Evolutionary conservation across 192 early-diverging fungal species (phyloP).

Genomic region (Coemansia sp.): DNA sequence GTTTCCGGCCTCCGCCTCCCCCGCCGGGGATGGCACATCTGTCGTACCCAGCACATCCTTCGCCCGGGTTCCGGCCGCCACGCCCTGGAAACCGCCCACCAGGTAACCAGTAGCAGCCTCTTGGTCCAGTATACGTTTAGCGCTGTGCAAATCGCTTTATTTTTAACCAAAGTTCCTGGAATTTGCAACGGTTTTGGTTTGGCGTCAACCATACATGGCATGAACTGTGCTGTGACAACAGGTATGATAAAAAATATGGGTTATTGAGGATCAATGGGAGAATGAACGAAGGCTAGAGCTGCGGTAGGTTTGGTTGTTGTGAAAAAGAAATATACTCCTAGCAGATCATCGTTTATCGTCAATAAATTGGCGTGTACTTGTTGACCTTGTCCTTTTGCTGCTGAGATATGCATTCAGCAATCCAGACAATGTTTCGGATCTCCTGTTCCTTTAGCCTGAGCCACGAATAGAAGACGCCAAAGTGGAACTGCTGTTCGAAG

Average conservation of each 20-base stretch:
- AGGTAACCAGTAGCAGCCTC: conserved; percentile 9
- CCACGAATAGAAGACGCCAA: conserved; percentile 92
- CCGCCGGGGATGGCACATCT: conserved; percentile 57
- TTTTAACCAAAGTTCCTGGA: too few relatives aligned
- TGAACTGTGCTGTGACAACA: background rate
- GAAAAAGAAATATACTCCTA: background rate
- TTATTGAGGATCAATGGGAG: too few relatives aligned
- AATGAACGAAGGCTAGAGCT: too few relatives aligned
- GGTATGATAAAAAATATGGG: background rate
- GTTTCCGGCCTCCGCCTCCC: conserved; percentile 61
- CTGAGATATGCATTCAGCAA: conserved; percentile 98
- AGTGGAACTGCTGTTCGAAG: conserved; percentile 98
- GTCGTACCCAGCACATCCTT: conserved; percentile 43
- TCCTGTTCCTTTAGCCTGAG: conserved; percentile 98
- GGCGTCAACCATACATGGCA: background rate
- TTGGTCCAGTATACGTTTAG: background rate
- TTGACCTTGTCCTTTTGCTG: conserved; percentile 93
- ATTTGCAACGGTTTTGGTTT: background rate
- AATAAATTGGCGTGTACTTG: conserved; percentile 93
- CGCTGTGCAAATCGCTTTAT: too few relatives aligned
- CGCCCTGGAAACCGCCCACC: conserved; percentile 38
- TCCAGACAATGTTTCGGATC: conserved; percentile 98
- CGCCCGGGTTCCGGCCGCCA: conserved; percentile 54
- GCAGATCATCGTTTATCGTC: conserved; percentile 2
- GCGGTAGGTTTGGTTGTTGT: too few relatives aligned